Evolutionary conservation across 768 basidiomycete species (phyloP).

Genomic region (Boletus patriciae): DNA sequence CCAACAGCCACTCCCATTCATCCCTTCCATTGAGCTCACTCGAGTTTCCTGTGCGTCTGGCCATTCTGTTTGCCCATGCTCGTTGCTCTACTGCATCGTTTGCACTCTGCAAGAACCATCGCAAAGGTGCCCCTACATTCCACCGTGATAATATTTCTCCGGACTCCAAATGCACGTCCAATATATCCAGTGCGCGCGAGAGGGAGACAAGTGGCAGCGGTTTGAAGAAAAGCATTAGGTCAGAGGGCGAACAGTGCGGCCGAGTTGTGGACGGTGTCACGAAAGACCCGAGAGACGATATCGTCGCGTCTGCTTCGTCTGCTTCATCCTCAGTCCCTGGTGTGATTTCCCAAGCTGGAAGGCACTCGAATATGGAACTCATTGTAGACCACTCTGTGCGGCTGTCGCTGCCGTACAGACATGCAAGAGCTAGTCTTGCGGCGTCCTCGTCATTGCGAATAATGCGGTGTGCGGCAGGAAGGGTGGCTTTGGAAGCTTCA

Average conservation of each 20-base stretch:
- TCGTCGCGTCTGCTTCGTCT: conserved; percentile 79
- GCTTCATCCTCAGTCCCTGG: conserved; percentile 58
- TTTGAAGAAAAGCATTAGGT: conserved; percentile 79
- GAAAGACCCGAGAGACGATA: conserved; percentile 76
- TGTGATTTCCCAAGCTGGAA: conserved; percentile 82
- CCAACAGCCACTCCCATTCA: conserved; percentile 86
- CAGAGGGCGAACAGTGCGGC: conserved; percentile 56
- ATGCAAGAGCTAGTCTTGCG: conserved; percentile 82
- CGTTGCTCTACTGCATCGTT: conserved; percentile 67
- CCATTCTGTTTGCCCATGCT: conserved; percentile 85
- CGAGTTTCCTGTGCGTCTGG: conserved; percentile 60
- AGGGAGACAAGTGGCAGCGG: conserved; percentile 73
- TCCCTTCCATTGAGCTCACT: conserved; percentile 58
- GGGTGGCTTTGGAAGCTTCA: conserved; percentile 88
- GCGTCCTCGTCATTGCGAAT: conserved; percentile 82
- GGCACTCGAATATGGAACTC: conserved; percentile 92
- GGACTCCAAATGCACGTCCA: conserved; percentile 92
- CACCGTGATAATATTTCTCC: conserved; percentile 91
- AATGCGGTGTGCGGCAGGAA: conserved; percentile 66
- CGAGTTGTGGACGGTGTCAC: conserved; percentile 70
- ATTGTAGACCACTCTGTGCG: conserved; percentile 77
- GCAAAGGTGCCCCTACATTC: conserved; percentile 76
- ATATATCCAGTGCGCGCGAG: conserved; percentile 81
- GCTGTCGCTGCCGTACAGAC: conserved; percentile 79
- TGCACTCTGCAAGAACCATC: conserved; percentile 88